Percentiles rank a stretch among this genome's conserved stretches.
Conservation (phyloP, 176 grass and related monocot genomes). For the Oryza nivara region DNA sequence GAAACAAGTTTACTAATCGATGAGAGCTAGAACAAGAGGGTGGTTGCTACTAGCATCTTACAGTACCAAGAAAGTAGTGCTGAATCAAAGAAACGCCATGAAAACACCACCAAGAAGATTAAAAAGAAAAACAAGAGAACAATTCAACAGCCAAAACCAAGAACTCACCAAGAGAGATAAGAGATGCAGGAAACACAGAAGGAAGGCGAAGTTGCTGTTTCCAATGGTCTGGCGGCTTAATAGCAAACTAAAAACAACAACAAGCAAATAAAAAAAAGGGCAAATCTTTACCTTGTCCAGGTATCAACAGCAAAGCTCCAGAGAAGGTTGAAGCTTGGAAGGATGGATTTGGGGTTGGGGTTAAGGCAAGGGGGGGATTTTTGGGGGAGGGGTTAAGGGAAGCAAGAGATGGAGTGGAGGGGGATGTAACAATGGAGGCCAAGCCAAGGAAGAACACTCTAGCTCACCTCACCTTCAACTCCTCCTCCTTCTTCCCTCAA, state of each 20-base stretch:
- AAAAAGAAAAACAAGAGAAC: background rate
- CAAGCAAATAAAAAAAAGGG: constrained; percentile 8
- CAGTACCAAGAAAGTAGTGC: constrained; percentile 3
- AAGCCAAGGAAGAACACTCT: constrained; percentile 45
- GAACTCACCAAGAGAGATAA: constrained; percentile 36
- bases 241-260: constrained; percentile 19
- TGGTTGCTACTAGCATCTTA: constrained; percentile 29
- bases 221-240: background rate
- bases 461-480: background rate
- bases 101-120: background rate
- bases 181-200: constrained; percentile 7
- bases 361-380: constrained; percentile 53
- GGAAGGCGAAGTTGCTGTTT: background rate
- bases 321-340: constrained; percentile 61
- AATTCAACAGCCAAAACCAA: constrained; percentile 7
- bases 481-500: background rate
- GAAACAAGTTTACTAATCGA: background rate
- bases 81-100: constrained; percentile 12
- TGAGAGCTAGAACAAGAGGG: constrained; percentile 25
- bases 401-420: constrained; percentile 61
- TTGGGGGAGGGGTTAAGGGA: constrained; percentile 45
- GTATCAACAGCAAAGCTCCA: constrained; percentile 33
- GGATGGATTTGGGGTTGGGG: constrained; percentile 58
- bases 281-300: constrained; percentile 50
- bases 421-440: constrained; percentile 50